Base-by-base conservation (phyloP, 257 asterid genomes). In the Parsonsia alboflavescens region DNA sequence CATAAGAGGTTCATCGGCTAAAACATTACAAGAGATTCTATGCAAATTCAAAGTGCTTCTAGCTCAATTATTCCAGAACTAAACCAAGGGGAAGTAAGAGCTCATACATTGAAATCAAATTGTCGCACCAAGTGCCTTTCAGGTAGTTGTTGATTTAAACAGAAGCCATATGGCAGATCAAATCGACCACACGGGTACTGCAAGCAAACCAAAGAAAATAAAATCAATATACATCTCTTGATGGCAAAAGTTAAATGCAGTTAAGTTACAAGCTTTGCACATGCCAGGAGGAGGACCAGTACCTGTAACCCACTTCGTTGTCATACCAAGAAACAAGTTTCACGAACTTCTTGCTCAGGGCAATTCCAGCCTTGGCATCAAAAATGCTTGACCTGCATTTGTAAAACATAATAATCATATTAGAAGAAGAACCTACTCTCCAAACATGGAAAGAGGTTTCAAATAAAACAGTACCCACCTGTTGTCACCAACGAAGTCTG, bases 301-400 rank as follows among this genome's bases (percentile, higher is more conserved):
- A 88, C 96, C 86, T 88, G 89, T 86, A 89, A 36, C 93, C 92
- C 90, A 88, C 83, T 76, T 88, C 96, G 28, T 91, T 91, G 84
- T 89, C 97, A 48, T 91, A 89, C 96, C 96, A 91, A 13, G 96
- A 63, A 45, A 91, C 96, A 0, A 89, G 81, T 50, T 91, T 89
- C 71, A 89, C 87, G 26, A 84, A 89, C 28, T 80, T 89, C 75
- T 85, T 81, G 84, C 76, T 91, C 85, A 89, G 72, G 7, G 97
- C 92, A 78, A 91, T 91, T 68, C 97, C 96, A 62, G 93, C 97
- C 88, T 88, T 87, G 73, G 97, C 96, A 65, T 91, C 90, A 15
- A 88, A 91, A 39, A 91, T 86, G 86, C 92, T 91, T 24, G 97
- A 91, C 73, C 97, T 90, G 84, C 77, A 33, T 39, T 65, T 65